A percentile compares a stretch with the other conserved stretches of the same genome.
Evolutionary conservation across 1,284 basidiomycete species (phyloP).

Genomic region (Omphalotus olearius): DNA sequence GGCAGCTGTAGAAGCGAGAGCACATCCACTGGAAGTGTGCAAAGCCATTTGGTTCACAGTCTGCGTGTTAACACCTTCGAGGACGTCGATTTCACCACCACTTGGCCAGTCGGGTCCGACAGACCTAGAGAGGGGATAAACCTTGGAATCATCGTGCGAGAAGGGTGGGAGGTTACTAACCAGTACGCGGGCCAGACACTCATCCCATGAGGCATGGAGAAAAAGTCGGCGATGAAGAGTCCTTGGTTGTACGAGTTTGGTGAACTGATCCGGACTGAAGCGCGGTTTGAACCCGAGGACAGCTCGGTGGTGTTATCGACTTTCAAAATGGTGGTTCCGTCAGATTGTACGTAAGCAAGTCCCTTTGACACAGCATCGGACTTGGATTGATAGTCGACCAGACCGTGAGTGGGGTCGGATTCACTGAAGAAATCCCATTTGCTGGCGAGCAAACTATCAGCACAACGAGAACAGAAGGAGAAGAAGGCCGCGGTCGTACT

Average conservation of each 20-base stretch:
- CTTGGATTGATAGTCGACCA: constrained; percentile 22
- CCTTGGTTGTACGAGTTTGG: constrained; percentile 57
- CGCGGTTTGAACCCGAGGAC: constrained; percentile 17
- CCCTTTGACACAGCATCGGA: constrained; percentile 19
- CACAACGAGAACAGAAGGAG: constrained; percentile 34
- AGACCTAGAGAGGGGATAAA: constrained; percentile 23
- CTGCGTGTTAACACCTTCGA: constrained; percentile 57
- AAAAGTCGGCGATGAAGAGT: constrained; percentile 67
- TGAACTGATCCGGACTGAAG: constrained; percentile 56
- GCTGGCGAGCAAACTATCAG: constrained; percentile 12
- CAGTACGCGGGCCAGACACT: constrained; percentile 77
- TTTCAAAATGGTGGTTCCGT: constrained; percentile 24
- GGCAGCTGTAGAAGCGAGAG: constrained; percentile 28
- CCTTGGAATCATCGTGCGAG: neutral
- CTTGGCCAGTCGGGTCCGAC: constrained; percentile 68
- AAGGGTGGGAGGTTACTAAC: constrained; percentile 17
- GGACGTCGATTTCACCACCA: constrained; percentile 69
- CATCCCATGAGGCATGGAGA: constrained; percentile 69
- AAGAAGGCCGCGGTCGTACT: constrained; percentile 18
- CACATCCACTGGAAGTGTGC: constrained; percentile 61
- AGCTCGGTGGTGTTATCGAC: constrained; percentile 23
- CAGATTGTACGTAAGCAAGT: constrained; percentile 25
- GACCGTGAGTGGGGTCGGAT: constrained; percentile 25
- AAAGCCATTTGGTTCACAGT: constrained; percentile 66
- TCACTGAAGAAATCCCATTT: constrained; percentile 24